phyloP scores from a whole-genome alignment of 352 stramenopile genomes.

The Phytophthora idaei region DNA sequence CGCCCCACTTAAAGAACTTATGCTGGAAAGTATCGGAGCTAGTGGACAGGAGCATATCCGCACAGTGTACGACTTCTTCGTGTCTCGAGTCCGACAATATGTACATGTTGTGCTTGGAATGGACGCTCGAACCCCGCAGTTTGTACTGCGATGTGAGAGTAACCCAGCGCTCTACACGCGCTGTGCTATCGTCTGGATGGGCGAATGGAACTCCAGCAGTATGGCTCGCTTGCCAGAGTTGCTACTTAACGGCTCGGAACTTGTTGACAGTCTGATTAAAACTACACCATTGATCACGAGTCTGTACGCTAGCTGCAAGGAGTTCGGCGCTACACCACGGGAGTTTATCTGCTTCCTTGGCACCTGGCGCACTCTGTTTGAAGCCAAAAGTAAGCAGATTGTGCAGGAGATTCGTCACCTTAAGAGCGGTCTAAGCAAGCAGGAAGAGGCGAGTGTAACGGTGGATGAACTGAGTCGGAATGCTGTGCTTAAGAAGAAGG shows the following conservation, averaged over 20 bases:
- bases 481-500: conserved; percentile 89
- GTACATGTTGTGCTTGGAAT: conserved; percentile 90
- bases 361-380: conserved; percentile 81
- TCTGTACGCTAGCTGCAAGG: conserved; percentile 72
- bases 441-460: conserved; percentile 89
- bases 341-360: conserved; percentile 89
- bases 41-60: conserved; percentile 59
- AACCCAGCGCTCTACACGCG: conserved; percentile 94
- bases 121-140: conserved; percentile 72
- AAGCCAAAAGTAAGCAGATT: conserved; percentile 82
- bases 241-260: conserved; percentile 60
- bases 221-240: conserved; percentile 84
- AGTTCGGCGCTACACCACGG: conserved; percentile 75
- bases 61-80: conserved; percentile 95
- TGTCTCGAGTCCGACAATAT: conserved; percentile 87
- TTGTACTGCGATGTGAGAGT: conserved; percentile 90
- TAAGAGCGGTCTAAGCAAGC: conserved; percentile 89
- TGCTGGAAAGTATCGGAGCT: conserved; percentile 79
- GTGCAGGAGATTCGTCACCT: conserved; percentile 89
- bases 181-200: conserved; percentile 94
- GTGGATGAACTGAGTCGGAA: conserved; percentile 92
- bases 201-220: conserved; percentile 82
- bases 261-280: conserved; percentile 62
- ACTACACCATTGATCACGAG: conserved; percentile 61
- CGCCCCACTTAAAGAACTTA: conserved; percentile 87